Evolutionary conservation across 345 rosid species (phyloP), one percentile per base, ranked within the genome.

Genomic region (Eucalyptus fibrosa): DNA sequence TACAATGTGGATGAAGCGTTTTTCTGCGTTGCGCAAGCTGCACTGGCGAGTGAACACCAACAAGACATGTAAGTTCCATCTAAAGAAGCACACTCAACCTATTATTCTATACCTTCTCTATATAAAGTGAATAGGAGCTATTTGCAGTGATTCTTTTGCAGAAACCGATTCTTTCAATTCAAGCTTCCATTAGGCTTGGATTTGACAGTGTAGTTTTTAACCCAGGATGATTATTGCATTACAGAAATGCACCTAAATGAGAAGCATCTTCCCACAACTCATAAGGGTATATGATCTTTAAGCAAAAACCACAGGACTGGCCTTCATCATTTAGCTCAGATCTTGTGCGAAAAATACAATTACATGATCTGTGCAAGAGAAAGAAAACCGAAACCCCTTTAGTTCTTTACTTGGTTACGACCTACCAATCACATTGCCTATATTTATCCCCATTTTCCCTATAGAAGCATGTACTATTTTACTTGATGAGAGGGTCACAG

Each of bases 1-100:
- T 92, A 92, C 91, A 95, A 95, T 83, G 94, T 97, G 14, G 97
- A 96, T 87, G 97, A 95, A 90, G 99, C 99, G 16, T 97, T 96
- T 90, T 88, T 95, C 23, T 90, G 93, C 10, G 94, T 94, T 34
- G 99, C 97, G 12, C 92, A 94, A 80, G 89, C 92, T 86, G 96
- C 97, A 26, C 91, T 96, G 5, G 90, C 93, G 40, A 93, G 88
- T 89, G 98, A 94, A 85, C 96, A 91, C 86, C 90, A 92, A 88
- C 94, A 90, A 88, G 96, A 93, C 88, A 92, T 93, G 98, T 96
- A 90, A 51, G 72, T 40, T 50, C 30, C 47, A 45, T n/a, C 30
- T 50, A 28, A 37, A 77, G 15, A 77, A 37, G 24, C 83, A 11
- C 15, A 40, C 16, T 11, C 47, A 77, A 77, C 45, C 83, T 37